phyloP scores from a whole-genome alignment of 345 rosid species.

The Hypericum perforatum region DNA sequence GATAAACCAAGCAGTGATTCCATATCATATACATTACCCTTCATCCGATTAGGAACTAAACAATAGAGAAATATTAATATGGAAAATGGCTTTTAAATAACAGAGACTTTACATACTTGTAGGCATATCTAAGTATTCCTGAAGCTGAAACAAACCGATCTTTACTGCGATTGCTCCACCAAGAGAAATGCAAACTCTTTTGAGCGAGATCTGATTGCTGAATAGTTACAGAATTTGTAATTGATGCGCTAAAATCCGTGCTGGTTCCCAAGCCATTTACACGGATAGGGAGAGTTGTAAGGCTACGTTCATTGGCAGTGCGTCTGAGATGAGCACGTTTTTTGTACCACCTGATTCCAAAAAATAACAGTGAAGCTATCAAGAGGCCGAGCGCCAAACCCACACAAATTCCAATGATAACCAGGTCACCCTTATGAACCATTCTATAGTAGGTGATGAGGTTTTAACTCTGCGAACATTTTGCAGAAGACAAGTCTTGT shows the following conservation, averaged over 20 bases:
- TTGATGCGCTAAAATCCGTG: conserved; percentile 58
- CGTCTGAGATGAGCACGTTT: conserved; percentile 37
- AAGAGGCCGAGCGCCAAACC: conserved; percentile 71
- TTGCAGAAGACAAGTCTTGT: conserved; percentile 23
- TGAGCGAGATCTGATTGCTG: conserved; percentile 21
- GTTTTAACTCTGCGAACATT: conserved; percentile 34
- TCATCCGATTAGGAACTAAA: not conserved
- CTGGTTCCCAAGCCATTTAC: conserved; percentile 55
- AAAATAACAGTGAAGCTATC: conserved; percentile 57
- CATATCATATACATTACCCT: not conserved
- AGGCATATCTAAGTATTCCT: conserved; percentile 65
- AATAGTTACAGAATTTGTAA: conserved; percentile 31
- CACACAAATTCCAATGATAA: conserved; percentile 54
- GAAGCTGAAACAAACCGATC: conserved; percentile 61
- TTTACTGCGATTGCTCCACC: conserved; percentile 58
- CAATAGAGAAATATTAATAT: not conserved
- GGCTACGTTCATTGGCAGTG: conserved; percentile 44
- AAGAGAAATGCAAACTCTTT: conserved; percentile 25
- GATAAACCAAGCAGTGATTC: conserved; percentile 9
- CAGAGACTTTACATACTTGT: conserved; percentile 47
- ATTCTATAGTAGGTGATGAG: conserved; percentile 38
- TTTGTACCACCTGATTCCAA: conserved; percentile 56
- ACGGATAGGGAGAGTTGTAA: conserved; percentile 57
- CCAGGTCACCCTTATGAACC: conserved; percentile 39
- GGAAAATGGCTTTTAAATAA: not conserved